Base-by-base conservation (phyloP, 768 basidiomycete genomes). In the Hemileccinum rubropunctum region DNA sequence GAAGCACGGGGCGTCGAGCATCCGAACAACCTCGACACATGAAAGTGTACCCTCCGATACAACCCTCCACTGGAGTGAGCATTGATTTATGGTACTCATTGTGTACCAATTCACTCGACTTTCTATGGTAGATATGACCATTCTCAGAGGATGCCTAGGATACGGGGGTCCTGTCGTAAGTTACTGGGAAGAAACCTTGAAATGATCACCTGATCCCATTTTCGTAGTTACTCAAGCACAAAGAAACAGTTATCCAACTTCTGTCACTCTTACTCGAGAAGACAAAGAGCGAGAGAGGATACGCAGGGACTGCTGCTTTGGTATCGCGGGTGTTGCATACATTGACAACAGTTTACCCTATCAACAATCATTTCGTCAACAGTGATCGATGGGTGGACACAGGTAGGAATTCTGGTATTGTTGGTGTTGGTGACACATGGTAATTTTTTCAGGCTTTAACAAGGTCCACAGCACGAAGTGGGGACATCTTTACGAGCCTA, bases 11-110 rank as follows among this genome's bases (percentile, higher is more conserved):
- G 94, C 95, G 2, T 93, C 91, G 23, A 89, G 87, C 54, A 75
- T 86, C 28, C 76, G 92, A 38, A 92, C 88, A 17, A 92, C 91
- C 3, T 88, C 86, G 1, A 78, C 79, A 5, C 81, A 86, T 56
- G 76, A 80, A 32, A 83, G 86, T 10, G 77, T 88, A 3, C 85
- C 90, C 7, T 89, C 88, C 3, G 90, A 92, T 58, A 91, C 90
- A 6, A 92, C 91, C 7, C 73, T 98, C 45, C 94, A 97, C 65
- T 97, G 94, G 90, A 94, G 91, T 91, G 60, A 70, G 83, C 39
- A 43, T 38, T 59, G 45, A 28, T 28, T 38, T 39, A 17, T 18
- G 10, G 20, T 46, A 15, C 15, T 15, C 35, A 26, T 20, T 10
- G 17, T 37, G 10, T 33, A n/a, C 15, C 48, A 17, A 61, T 43